These are phyloP conservation scores for Starmerella etchellsii DNA, from an alignment of 805 yeast genomes.

Conservation along the genomic window DNA sequence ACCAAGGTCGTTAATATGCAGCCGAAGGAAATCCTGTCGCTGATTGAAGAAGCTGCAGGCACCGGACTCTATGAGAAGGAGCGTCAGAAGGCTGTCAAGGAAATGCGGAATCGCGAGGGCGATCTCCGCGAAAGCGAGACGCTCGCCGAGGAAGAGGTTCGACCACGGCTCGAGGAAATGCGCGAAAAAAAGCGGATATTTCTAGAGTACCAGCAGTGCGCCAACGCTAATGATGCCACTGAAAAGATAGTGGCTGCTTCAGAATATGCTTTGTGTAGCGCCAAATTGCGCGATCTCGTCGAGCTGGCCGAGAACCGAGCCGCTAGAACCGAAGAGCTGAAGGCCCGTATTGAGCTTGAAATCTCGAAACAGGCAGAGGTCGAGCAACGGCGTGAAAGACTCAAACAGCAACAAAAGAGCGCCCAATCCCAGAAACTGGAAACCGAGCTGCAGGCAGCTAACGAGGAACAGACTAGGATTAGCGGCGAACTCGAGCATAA, in stretches of 20 bases:
- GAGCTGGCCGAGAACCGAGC: slow-evolving; percentile 1
- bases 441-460: slow-evolving; percentile 4
- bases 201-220: slow-evolving; percentile 75
- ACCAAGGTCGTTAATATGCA: slow-evolving; percentile 96
- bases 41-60: slow-evolving; percentile 97
- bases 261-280: slow-evolving; percentile 35
- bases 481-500: slow-evolving; percentile 9
- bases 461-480: slow-evolving; percentile 9
- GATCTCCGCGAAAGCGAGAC: slow-evolving; percentile 67
- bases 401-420: slow-evolving; percentile 1
- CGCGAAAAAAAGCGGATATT: slow-evolving; percentile 71
- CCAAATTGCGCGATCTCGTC: slow-evolving; percentile 5
- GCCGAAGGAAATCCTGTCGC: slow-evolving; percentile 73
- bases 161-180: slow-evolving; percentile 74
- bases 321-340: slow-evolving; percentile 24
- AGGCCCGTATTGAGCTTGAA: slow-evolving; percentile 14
- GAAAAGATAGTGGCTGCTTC: slow-evolving; percentile 65
- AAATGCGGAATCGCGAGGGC: slow-evolving; percentile 81
- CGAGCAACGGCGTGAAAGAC: slow-evolving; percentile 2
- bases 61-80: slow-evolving; percentile 91
- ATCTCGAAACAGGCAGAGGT: slow-evolving; percentile 1
- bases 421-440: slow-evolving; percentile 8
- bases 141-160: slow-evolving; percentile 72
- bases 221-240: slow-evolving; percentile 63
- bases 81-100: slow-evolving; percentile 78